Base-by-base conservation (phyloP, 208 protist species). In the Trypanosoma lewisi region DNA sequence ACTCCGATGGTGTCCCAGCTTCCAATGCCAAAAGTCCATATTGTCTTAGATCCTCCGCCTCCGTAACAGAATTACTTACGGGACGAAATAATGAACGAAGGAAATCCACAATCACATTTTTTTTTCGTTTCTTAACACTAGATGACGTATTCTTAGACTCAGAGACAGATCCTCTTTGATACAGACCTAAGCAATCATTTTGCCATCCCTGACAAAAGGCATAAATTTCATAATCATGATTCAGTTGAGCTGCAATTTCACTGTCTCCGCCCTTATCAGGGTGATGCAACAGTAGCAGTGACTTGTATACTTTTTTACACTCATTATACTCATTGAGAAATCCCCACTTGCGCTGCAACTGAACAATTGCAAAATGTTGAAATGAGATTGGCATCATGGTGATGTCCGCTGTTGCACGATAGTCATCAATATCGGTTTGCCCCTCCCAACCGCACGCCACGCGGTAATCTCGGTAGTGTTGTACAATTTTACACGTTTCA, bases 391-490 rank as follows among this genome's bases (percentile, higher is more conserved):
- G 81, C 78, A 87, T 85, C 47, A 69, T 73, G 7, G 69, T 74
- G 23, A 82, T 79, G 68, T 87, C 75, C 39, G 73, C 81, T 1
- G 79, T 69, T 42, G 76, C 62, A 44, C 85, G 73, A 73, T 91
- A 87, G 61, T 87, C 78, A 61, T 82, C 76, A 31, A 86, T 60
- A 69, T 85, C 85, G 19, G 68, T 85, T 8, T 66, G 44, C 66
- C 80, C 85, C 62, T 87, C 80, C 85, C 85, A 91, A 19, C 85
- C 85, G 56, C 75, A 75, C 27, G 81, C 78, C n/a, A 91, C 80
- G 7, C 85, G 75, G 57, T 86, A 91, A 73, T 91, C 85, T 48
- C 72, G 72, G 61, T 91, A 87, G 65, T 91, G 81, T 66, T 91
- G 85, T 8, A 91, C 80, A 21, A 86, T 63, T 14, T 67, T 60